Base-by-base conservation (phyloP, 495 filamentous ascomycete species). In the Daldinia loculata region DNA sequence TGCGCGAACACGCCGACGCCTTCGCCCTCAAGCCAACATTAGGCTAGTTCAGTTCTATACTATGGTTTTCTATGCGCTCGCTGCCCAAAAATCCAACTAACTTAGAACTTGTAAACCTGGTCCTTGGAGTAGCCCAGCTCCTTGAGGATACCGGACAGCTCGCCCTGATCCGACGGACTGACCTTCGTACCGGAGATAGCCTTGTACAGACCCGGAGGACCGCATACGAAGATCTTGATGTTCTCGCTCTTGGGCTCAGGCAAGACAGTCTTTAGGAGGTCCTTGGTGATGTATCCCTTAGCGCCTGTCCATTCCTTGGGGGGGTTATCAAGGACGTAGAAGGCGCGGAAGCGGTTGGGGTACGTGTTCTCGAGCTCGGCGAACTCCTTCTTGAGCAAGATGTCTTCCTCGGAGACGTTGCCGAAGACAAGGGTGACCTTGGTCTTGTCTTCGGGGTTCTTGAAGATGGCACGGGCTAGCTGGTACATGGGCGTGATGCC, bases 61-160 rank as follows among this genome's bases (percentile, higher is more conserved):
- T 50, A 57, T 61, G 50, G 52, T 36, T 19, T 22, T 48, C 43
- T 24, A 22, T n/a, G 27, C 43, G 22, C 48, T 32, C 27, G 32
- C 60, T 41, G 43, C 51, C 4, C 27, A 32, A 24, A 6, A 53
- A 53, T 14, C 24, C n/a, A 48, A 24, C 17, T 6, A 27, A 14
- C 50, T 66, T 80, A 99, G 79, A 99, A 99, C 86, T 99, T 99
- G 85, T 92, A 98, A 27, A 99, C 96, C 85, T 99, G 96, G 51
- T 98, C 95, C 82, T 92, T 85, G 62, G 75, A 86, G 83, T 98
- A 99, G 17, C 95, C 95, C 57, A 99, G 81, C 78, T 98, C 93
- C 86, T 93, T 92, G 75, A 99, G 81, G 71, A 89, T 79, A 62
- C 95, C 95, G 5, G 81, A 81, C 41, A 99, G 82, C 86, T 98